Base-by-base conservation (phyloP, 768 basidiomycete genomes). In the Suillus placidus region DNA sequence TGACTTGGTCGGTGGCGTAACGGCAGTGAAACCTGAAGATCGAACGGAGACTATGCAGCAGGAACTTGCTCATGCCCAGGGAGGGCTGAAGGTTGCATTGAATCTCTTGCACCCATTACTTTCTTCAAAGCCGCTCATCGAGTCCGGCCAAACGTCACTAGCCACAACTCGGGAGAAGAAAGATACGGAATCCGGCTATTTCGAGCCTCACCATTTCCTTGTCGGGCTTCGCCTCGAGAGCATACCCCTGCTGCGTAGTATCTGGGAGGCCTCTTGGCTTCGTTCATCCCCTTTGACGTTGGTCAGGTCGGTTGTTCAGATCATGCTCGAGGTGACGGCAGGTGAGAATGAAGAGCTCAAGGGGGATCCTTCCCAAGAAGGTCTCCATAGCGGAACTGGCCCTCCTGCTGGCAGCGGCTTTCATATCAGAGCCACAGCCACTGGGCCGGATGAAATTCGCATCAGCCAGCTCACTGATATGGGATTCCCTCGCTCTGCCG, bases 401-500 rank as follows among this genome's bases (percentile, higher is more conserved):
- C 74, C 76, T 40, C 70, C 74, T 12, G 67, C 74, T 42, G 72
- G 78, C 52, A 71, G 73, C 60, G 80, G 74, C 49, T 73, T 71
- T 66, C 74, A 75, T 66, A 76, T 75, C 65, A 74, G 71, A 43
- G 74, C 76, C 26, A 68, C 82, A 43, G 74, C 76, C 26, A 68
- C 82, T 66, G 87, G 83, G 14, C 86, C 91, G 0, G 92, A 94
- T 73, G 94, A 95, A 74, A 83, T 82, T 55, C 87, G 90, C 42
- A 87, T 98, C 62, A 85, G 87, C 60, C 91, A 94, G 71, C 82
- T 99, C 63, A 90, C 87, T 12, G 97, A 99, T 71, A 99, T 99
- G 97, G 97, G 97, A 55, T 99, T 99, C 81, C 88, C 91, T 42
- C 88, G 95, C n/a, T 85, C 87, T 49, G 93, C 93, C 14, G 94